Conservation (phyloP, 176 grass and related monocot species). For the Poa annua region DNA sequence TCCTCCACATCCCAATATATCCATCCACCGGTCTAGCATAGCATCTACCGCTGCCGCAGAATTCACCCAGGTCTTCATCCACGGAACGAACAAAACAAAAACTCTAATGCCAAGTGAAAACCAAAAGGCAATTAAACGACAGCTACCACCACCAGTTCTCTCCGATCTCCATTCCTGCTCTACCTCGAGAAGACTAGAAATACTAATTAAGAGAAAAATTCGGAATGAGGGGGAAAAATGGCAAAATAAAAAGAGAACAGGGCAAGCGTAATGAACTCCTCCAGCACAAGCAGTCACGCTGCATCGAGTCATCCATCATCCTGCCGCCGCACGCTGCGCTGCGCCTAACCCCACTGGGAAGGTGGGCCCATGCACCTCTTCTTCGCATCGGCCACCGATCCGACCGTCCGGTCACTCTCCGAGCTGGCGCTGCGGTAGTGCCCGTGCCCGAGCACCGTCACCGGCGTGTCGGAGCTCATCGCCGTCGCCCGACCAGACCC, state of each 20-base stretch:
- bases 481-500: not conserved
- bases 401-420: constrained; percentile 71
- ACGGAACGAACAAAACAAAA: not conserved
- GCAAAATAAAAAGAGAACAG: not conserved
- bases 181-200: constrained; percentile 51
- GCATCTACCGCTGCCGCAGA: constrained; percentile 21
- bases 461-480: constrained; percentile 75
- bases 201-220: constrained; percentile 13
- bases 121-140: constrained; percentile 45
- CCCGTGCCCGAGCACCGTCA: constrained; percentile 69
- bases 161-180: constrained; percentile 26
- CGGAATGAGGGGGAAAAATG: not conserved
- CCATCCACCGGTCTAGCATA: constrained; percentile 40
- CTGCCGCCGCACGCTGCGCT: not conserved
- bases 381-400: constrained; percentile 66
- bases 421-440: constrained; percentile 61
- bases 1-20: constrained; percentile 35
- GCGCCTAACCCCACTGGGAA: constrained; percentile 48
- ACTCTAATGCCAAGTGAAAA: constrained; percentile 17
- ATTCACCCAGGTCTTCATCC: not conserved
- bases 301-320: constrained; percentile 19
- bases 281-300: constrained; percentile 23
- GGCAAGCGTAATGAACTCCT: constrained; percentile 17
- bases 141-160: constrained; percentile 40
- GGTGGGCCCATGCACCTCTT: constrained; percentile 69